phyloP scores from a whole-genome alignment of 495 filamentous ascomycete genomes.

The Cudoniella acicularis region DNA sequence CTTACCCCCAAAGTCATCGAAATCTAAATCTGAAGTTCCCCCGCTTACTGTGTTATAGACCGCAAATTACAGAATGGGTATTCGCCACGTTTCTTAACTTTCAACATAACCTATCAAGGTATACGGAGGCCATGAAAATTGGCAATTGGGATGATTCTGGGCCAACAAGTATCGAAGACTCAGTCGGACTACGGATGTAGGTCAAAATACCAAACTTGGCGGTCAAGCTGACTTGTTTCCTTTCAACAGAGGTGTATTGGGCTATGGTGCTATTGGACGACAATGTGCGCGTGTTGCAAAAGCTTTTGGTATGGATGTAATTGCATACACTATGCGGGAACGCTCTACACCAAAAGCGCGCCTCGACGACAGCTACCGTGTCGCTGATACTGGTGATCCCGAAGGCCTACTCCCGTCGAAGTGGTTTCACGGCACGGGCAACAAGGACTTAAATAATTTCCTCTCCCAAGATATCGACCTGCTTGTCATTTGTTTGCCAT shows the following conservation, averaged over 20 bases:
- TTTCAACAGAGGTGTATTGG: constrained; percentile 50
- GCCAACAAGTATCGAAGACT: constrained; percentile 31
- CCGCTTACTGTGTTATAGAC: too few species aligned
- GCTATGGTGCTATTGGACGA: constrained; percentile 67
- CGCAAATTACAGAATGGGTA: constrained; percentile 82
- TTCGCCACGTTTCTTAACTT: constrained; percentile 25
- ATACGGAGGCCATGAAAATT: constrained; percentile 45
- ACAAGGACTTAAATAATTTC: constrained; percentile 58
- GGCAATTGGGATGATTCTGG: constrained; percentile 40
- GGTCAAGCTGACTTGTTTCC: not conserved
- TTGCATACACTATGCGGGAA: constrained; percentile 70
- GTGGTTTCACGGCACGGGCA: constrained; percentile 67
- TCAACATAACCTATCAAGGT: constrained; percentile 40
- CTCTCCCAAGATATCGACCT: constrained; percentile 65
- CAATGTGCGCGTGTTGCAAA: constrained; percentile 58
- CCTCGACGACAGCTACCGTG: constrained; percentile 59
- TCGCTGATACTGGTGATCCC: constrained; percentile 71
- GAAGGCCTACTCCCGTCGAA: constrained; percentile 64
- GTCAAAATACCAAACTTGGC: too few species aligned
- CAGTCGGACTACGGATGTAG: constrained; percentile 43
- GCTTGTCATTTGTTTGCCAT: constrained; percentile 66
- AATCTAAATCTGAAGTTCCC: too few species aligned
- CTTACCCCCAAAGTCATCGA: too few species aligned
- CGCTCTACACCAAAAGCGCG: constrained; percentile 47
- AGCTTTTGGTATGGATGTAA: constrained; percentile 71